Evolutionary conservation across 2,329 filamentous ascomycete genomes (phyloP), one percentile per base, ranked within the genome.

Genomic region (Didymella sp.): DNA sequence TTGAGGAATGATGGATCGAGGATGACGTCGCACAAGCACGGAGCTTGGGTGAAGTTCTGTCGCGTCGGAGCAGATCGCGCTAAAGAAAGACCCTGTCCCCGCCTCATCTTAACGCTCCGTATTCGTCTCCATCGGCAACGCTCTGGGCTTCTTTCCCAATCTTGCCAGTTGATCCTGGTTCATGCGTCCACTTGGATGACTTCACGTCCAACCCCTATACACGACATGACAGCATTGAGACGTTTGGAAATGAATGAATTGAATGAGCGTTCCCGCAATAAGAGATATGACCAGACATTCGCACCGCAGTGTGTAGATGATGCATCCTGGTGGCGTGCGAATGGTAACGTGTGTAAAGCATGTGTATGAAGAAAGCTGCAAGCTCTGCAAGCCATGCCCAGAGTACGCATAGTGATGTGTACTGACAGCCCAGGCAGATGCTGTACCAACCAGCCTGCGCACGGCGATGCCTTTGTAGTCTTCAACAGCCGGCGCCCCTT

Each of bases 21-120:
- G 25, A 31, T 47, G 54, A 57, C 44, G 54, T 52, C 54, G 51
- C 38, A 47, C 48, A 50, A 21, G 35, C 38, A 24, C 41, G 43
- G 37, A 35, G 41, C 49, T 13, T 11, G 17, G 28, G 47, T 51
- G 53, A 40, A 56, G 51, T 41, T 41, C 17, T 42, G 22, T 37
- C 17, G 38, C 35, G 15, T 38, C 43, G 45, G n/a, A 38, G 41
- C 41, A 38, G 28, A 48, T 51, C 54, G 13, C 47, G 28, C 54
- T 47, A 51, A 30, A 15, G 12, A 3, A 6, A 13, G 42, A 49
- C 52, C 52, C 52, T 50, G 22, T 41, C 52, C 28, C 52, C 31
- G 21, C 45, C 24, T 31, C 41, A 6, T 30, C 6, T 44, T 27
- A 43, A 43, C 38, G 48, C 15, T 30, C 31, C 27, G 13, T 25